Evolutionary conservation across 1,284 basidiomycete genomes (phyloP).

Genomic region (Pseudozyma thailandica): DNA sequence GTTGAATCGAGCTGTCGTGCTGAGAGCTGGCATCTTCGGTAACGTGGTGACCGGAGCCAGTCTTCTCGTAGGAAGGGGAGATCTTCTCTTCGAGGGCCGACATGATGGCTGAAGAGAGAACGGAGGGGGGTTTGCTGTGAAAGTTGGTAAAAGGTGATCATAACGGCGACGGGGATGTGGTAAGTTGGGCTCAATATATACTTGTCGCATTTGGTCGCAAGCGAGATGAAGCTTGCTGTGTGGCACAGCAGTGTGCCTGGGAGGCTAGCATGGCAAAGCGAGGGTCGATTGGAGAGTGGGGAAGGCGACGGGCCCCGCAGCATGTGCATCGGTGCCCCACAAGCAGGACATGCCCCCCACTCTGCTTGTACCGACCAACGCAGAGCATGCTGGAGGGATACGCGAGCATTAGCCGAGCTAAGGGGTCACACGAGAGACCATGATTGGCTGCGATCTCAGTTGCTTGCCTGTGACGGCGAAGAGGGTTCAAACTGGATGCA

Average conservation of each 20-base stretch:
- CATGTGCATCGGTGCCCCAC: constrained; percentile 8
- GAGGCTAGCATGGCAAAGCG: neutral
- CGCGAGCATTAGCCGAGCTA: too few species aligned
- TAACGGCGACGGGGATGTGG: too few species aligned
- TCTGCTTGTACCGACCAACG: too few species aligned
- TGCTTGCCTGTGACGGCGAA: too few species aligned
- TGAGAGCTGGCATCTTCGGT: constrained; percentile 43
- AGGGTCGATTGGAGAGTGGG: neutral
- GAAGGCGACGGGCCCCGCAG: neutral
- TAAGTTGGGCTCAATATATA: too few species aligned
- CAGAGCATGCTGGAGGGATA: too few species aligned
- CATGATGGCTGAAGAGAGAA: constrained; percentile 14
- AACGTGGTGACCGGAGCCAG: constrained; percentile 7
- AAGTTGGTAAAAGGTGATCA: too few species aligned
- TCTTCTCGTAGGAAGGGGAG: constrained; percentile 33
- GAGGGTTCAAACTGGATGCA: too few species aligned
- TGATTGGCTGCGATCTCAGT: too few species aligned
- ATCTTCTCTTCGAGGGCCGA: constrained; percentile 23
- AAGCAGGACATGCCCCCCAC: neutral
- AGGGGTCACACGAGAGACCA: too few species aligned
- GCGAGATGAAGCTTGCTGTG: neutral
- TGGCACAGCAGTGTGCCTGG: neutral
- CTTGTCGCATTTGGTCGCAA: neutral
- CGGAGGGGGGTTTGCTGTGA: neutral
- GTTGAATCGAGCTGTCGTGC: constrained; percentile 13